Evolutionary conservation across 345 rosid species (phyloP).

Genomic region (Brassica napus): DNA sequence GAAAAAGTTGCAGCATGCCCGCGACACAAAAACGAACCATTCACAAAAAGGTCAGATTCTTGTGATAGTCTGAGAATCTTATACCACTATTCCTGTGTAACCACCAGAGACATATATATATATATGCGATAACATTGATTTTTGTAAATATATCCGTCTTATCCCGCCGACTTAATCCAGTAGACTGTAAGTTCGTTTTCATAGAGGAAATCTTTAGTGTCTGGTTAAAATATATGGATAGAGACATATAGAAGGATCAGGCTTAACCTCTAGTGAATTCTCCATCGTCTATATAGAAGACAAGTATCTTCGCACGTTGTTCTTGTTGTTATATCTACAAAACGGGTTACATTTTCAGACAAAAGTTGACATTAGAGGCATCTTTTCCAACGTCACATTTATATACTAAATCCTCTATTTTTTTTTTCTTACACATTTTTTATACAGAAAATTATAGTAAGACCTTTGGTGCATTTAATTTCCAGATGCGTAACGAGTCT

Average conservation of each 20-base stretch:
- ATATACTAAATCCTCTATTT: not conserved
- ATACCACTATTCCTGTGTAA: conserved; percentile 14
- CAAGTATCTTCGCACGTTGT: conserved; percentile 42
- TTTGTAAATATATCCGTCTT: conserved; percentile 22
- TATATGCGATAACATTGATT: conserved; percentile 8
- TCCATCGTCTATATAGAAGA: conserved; percentile 38
- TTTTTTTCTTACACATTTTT: not conserved
- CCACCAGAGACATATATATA: conserved; percentile 6
- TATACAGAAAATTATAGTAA: not conserved
- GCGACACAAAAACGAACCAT: conserved; percentile 21
- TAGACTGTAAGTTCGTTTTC: conserved; percentile 28
- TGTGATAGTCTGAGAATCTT: conserved; percentile 35
- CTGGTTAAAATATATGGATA: conserved; percentile 32
- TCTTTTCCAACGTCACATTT: conserved; percentile 29
- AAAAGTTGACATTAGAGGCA: conserved; percentile 30
- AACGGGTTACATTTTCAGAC: conserved; percentile 29
- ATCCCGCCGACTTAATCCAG: conserved; percentile 14
- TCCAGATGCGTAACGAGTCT: not conserved
- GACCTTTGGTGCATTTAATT: conserved; percentile 14
- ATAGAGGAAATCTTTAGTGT: conserved; percentile 11
- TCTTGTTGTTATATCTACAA: conserved; percentile 24
- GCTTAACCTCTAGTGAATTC: conserved; percentile 31
- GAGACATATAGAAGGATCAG: conserved; percentile 27
- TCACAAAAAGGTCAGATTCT: conserved; percentile 11
- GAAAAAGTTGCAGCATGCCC: conserved; percentile 26